Conservation (phyloP, 169 alveolate species). For the Blepharisma undulans region DNA sequence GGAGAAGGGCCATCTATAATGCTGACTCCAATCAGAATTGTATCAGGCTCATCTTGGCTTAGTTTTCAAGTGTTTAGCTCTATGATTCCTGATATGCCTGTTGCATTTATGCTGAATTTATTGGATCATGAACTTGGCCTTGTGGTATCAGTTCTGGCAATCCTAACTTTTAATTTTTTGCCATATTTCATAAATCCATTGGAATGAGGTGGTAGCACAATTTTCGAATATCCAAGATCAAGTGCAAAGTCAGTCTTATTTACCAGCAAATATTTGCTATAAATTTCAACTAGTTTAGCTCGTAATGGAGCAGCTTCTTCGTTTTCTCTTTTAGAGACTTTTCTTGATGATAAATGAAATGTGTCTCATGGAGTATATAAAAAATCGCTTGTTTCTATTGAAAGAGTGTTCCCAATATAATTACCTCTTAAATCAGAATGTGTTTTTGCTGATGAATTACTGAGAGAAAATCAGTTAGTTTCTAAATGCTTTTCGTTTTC, state of each 20-base stretch:
- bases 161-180: background rate
- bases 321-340: background rate
- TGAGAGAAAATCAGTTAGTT: background rate
- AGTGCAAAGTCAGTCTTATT: slow-evolving; percentile 15
- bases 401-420: background rate
- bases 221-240: background rate
- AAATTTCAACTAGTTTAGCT: background rate
- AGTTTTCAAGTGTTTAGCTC: background rate
- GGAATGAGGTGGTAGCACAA: background rate
- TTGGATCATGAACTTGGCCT: slow-evolving; percentile 6
- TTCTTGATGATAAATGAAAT: background rate
- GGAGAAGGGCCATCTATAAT: background rate
- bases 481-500: background rate
- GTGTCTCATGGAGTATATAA: background rate
- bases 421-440: background rate
- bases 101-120: background rate
- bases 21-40: background rate
- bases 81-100: slow-evolving; percentile 2
- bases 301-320: background rate
- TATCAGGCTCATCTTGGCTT: background rate
- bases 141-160: background rate
- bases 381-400: background rate
- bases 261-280: background rate
- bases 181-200: background rate
- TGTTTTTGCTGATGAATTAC: background rate